phyloP scores from a whole-genome alignment of 78 protist species.

The Parvularia atlantis region DNA sequence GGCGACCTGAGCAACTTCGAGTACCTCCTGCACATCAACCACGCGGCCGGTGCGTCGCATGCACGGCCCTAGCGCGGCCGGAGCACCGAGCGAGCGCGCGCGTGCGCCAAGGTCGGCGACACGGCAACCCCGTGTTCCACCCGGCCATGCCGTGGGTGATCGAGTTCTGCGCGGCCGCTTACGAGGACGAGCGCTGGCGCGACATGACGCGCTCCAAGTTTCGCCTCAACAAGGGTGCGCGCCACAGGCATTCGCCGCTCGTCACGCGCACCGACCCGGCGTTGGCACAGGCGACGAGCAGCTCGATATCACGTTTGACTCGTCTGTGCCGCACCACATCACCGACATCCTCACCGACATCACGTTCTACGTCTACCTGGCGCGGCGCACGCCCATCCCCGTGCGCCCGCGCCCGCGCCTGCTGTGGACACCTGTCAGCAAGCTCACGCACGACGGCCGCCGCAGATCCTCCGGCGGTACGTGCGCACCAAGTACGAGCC shows the following conservation, averaged over 20 bases:
- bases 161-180: constrained; percentile 16
- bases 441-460: too few species aligned
- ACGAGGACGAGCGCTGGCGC: constrained; percentile 10
- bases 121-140: constrained; percentile 55
- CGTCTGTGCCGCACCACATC: constrained; percentile 49
- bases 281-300: too few species aligned
- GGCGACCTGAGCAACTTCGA: constrained; percentile 47
- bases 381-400: constrained; percentile 61
- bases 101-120: constrained; percentile 50
- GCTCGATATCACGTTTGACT: constrained; percentile 54
- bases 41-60: too few species aligned
- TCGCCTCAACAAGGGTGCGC: constrained; percentile 64
- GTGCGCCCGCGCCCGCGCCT: too few species aligned
- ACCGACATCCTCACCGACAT: constrained; percentile 58
- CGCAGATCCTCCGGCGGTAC: constrained; percentile 38
- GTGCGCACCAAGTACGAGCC: constrained; percentile 69
- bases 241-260: too few species aligned
- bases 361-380: constrained; percentile 58
- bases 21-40: constrained; percentile 52
- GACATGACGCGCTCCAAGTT: constrained; percentile 57
- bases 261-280: too few species aligned
- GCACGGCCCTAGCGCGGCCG: too few species aligned
- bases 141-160: constrained; percentile 74
- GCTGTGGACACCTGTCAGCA: too few species aligned
- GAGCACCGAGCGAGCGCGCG: too few species aligned